phyloP scores from a whole-genome alignment of 768 basidiomycete genomes.

The Russula sp. region DNA sequence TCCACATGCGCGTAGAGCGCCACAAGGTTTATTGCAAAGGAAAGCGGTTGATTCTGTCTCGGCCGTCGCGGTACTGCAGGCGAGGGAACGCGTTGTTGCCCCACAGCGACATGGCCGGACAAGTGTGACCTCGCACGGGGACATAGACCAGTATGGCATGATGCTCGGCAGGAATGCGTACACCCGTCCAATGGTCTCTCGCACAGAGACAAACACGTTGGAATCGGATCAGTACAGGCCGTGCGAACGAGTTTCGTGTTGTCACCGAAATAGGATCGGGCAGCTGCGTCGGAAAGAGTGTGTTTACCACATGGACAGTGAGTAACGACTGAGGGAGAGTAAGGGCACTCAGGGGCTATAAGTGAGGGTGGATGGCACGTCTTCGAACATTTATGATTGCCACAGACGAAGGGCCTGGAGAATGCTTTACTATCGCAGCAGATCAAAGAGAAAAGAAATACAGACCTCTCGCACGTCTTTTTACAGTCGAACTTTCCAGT shows the following conservation, averaged over 20 bases:
- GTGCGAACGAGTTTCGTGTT: slow-evolving; percentile 40
- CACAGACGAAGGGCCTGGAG: slow-evolving; percentile 68
- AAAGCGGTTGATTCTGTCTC: slow-evolving; percentile 49
- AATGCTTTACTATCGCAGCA: slow-evolving; percentile 10
- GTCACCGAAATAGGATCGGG: slow-evolving; percentile 39
- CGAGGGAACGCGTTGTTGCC: slow-evolving; percentile 51
- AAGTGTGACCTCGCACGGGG: slow-evolving; percentile 73
- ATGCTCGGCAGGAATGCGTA: slow-evolving; percentile 63
- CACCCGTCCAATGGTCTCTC: slow-evolving; percentile 62
- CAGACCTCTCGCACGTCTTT: slow-evolving; percentile 55
- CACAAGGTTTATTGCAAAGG: slow-evolving; percentile 77
- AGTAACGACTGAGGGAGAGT: slow-evolving; percentile 61
- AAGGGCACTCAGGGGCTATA: slow-evolving; percentile 61
- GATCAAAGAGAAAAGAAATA: slow-evolving; percentile 9
- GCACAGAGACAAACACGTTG: slow-evolving; percentile 72
- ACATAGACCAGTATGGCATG: slow-evolving; percentile 78
- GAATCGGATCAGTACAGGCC: slow-evolving; percentile 71
- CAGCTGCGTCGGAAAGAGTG: slow-evolving; percentile 43
- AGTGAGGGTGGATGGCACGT: slow-evolving; percentile 74
- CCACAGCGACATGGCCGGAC: slow-evolving; percentile 88
- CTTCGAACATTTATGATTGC: slow-evolving; percentile 66
- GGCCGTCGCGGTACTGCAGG: slow-evolving; percentile 50
- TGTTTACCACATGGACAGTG: slow-evolving; percentile 83
- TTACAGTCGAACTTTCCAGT: slow-evolving; percentile 64
- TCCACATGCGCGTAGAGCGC: slow-evolving; percentile 76